Evolutionary conservation across 2,329 filamentous ascomycete species (phyloP), one percentile per base, ranked within the genome.

Genomic region (Xylariaceae sp.): DNA sequence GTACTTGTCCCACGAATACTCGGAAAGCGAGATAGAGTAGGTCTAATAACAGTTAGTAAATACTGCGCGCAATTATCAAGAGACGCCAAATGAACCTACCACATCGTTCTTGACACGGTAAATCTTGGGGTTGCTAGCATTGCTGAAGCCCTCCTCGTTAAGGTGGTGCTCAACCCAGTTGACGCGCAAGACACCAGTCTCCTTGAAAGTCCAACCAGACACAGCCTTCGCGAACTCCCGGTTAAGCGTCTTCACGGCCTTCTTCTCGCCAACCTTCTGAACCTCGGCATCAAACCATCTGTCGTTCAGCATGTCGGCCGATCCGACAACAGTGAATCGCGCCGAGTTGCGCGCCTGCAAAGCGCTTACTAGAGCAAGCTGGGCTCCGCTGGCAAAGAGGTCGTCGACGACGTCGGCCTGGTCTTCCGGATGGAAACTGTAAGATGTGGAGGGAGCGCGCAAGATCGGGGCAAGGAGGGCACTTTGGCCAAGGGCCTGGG

Each of bases 81-180:
- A 23, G 47, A 42, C 30, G 10, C 6, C 2, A 53, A 10, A 53
- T 17, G 6, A 11, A 89, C 91, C 73, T 84, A 96, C 92, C 69
- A 97, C 92, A 72, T 97, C 88, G 76, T 91, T 96, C 83, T 97
- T 99, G 73, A 99, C 87, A 65, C 94, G 85, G 78, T 99, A 99
- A 66, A 97, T 92, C 58, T 78, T 83, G 8, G 93, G 92, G 78
- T 97, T 97, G 64, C 83, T 82, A 65, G 82, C 81, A 64, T 84
- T 82, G 51, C 72, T 72, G n/a, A 75, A 78, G 42, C 74, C 74
- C 60, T 76, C 80, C 66, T 82, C 83, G 66, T 84, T 75, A 56
- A 87, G 76, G 71, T 87, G 87, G 76, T 99, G 94, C 76, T 92
- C 84, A 64, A 97, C 82, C 69, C 82, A 84, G 72, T 90, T 90